A percentile compares a stretch with the other conserved stretches of the same genome.
phyloP scores from a whole-genome alignment of 2,329 filamentous ascomycete genomes.

The Paecilomyces formosus region DNA sequence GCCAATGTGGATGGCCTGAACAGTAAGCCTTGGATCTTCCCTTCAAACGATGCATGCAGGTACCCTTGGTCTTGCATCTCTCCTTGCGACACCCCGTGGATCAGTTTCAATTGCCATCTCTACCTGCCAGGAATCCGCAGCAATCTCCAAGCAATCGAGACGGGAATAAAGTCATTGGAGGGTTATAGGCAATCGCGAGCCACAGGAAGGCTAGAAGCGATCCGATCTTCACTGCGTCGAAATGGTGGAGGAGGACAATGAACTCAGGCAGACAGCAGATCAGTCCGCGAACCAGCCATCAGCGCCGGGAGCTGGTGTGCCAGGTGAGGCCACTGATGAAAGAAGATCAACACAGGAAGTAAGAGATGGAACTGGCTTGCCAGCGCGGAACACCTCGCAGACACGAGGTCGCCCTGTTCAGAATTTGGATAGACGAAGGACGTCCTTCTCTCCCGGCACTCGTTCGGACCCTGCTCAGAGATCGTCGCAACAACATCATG shows the following conservation, averaged over 20 bases:
- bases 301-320: not conserved
- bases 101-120: not conserved
- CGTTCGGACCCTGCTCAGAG: conserved; percentile 5
- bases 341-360: not conserved
- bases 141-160: not conserved
- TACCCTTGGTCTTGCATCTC: not conserved
- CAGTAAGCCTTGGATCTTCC: not conserved
- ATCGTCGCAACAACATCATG: conserved; percentile 10
- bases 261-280: not conserved
- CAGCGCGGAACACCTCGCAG: not conserved
- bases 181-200: not conserved
- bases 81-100: not conserved
- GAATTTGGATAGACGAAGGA: not conserved
- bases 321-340: not conserved
- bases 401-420: not conserved
- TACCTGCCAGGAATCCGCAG: not conserved
- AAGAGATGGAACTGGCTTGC: not conserved
- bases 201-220: not conserved
- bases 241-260: not conserved
- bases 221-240: not conserved
- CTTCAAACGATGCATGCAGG: not conserved
- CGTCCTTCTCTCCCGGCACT: not conserved
- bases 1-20: not conserved
- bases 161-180: not conserved
- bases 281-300: not conserved